Evolutionary conservation across 2,329 filamentous ascomycete genomes (phyloP).

Genomic region (Talaromyces sp.): DNA sequence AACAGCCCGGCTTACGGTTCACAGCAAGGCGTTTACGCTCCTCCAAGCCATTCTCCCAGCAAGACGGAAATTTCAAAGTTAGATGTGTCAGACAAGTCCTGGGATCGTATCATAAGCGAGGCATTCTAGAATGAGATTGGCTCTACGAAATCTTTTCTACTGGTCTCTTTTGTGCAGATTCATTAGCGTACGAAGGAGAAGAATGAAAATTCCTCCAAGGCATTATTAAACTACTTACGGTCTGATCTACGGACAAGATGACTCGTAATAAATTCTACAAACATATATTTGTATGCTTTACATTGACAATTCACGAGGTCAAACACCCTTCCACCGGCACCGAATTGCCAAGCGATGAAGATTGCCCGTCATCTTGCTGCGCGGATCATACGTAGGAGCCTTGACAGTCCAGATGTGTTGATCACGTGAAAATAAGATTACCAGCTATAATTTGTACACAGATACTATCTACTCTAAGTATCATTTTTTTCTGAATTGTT

Average conservation of each 20-base stretch:
- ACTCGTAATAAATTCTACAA: neutral
- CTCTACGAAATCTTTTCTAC: neutral
- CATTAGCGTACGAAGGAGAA: neutral
- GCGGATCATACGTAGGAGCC: neutral
- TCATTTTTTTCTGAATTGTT: neutral
- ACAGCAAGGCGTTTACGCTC: neutral
- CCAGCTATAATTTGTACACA: neutral
- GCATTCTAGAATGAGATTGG: slow-evolving; percentile 5
- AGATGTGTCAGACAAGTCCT: slow-evolving; percentile 16
- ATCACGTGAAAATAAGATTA: no score
- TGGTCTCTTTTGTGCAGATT: neutral
- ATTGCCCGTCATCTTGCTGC: neutral
- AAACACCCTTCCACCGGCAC: neutral
- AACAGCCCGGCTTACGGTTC: slow-evolving; percentile 5
- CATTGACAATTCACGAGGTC: neutral
- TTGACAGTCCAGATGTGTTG: no score
- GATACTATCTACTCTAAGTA: neutral
- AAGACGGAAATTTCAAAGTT: slow-evolving; percentile 2
- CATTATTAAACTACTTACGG: neutral
- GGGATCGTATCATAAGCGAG: slow-evolving; percentile 20
- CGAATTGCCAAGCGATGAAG: neutral
- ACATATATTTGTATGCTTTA: neutral
- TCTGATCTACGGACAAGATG: neutral
- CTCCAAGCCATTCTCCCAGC: neutral
- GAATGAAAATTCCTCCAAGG: neutral